Percentiles rank a stretch among this genome's conserved stretches.
phyloP scores from a whole-genome alignment of 2,329 filamentous ascomycete species.

The Fusarium dlaminii region DNA sequence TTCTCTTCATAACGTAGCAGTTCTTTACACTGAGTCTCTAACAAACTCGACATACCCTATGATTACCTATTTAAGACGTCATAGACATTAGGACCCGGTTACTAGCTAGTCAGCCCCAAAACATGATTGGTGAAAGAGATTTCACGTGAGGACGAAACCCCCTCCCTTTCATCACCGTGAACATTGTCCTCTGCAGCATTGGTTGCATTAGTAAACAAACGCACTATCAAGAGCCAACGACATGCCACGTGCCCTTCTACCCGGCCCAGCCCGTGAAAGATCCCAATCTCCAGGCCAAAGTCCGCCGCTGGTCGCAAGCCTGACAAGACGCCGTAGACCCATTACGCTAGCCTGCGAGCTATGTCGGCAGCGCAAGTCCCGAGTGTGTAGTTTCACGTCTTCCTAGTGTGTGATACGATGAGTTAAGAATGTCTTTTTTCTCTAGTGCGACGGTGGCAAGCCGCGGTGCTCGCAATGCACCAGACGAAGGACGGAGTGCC shows the following conservation, averaged over 20 bases:
- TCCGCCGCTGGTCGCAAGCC: too few relatives aligned
- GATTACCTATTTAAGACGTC: background rate
- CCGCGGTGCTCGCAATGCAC: background rate
- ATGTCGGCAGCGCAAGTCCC: background rate
- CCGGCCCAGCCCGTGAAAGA: background rate
- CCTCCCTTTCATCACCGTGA: too few relatives aligned
- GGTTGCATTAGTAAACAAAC: too few relatives aligned
- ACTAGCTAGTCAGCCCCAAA: background rate
- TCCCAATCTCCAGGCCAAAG: background rate
- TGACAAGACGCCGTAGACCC: background rate
- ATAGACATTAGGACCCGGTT: background rate
- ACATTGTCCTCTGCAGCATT: background rate
- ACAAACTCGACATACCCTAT: rapidly evolving
- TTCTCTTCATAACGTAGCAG: too few relatives aligned
- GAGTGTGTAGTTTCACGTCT: background rate
- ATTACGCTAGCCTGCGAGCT: background rate
- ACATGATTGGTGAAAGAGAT: background rate
- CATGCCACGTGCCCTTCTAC: background rate
- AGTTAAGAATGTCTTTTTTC: background rate
- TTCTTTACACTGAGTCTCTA: background rate
- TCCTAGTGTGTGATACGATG: background rate
- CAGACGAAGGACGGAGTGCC: background rate
- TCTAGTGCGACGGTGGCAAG: background rate
- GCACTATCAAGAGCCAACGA: background rate
- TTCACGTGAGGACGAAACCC: background rate